phyloP scores from a whole-genome alignment of 495 filamentous ascomycete genomes.

The Usnea hakonensis region DNA sequence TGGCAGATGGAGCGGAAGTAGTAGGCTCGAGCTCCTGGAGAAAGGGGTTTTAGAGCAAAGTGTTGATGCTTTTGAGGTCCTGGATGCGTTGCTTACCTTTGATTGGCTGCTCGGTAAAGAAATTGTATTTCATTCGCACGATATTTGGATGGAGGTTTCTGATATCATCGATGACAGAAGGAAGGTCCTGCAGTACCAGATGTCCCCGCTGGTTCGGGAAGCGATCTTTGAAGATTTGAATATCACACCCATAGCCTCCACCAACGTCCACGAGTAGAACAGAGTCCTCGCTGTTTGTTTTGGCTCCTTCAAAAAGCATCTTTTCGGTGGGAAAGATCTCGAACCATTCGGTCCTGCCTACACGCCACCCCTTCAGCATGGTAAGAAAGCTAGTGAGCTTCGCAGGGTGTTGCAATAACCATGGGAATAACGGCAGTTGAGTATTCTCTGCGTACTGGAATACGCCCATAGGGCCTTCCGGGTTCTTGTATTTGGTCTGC shows the following conservation, averaged over 20 bases:
- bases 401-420: background rate
- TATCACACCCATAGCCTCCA: conserved; percentile 22
- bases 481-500: conserved; percentile 31
- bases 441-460: conserved; percentile 30
- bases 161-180: conserved; percentile 6
- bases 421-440: conserved; percentile 23
- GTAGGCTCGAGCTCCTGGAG: conserved; percentile 30
- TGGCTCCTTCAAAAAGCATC: conserved; percentile 26
- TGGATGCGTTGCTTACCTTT: conserved; percentile 23
- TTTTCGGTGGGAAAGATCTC: conserved; percentile 34
- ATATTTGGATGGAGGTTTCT: conserved; percentile 5
- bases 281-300: conserved; percentile 12
- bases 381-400: conserved; percentile 12
- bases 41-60: background rate
- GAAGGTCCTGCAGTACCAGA: conserved; percentile 25
- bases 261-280: conserved; percentile 31
- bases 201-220: conserved; percentile 24
- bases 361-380: conserved; percentile 25
- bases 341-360: conserved; percentile 34
- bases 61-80: background rate
- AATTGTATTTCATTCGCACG: conserved; percentile 25
- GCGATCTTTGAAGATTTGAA: conserved; percentile 21
- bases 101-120: conserved; percentile 30
- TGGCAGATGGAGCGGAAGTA: conserved; percentile 42
- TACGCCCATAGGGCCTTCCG: conserved; percentile 23